phyloP scores from a whole-genome alignment of 2,329 filamentous ascomycete species.

The Aplosporella prunicola region DNA sequence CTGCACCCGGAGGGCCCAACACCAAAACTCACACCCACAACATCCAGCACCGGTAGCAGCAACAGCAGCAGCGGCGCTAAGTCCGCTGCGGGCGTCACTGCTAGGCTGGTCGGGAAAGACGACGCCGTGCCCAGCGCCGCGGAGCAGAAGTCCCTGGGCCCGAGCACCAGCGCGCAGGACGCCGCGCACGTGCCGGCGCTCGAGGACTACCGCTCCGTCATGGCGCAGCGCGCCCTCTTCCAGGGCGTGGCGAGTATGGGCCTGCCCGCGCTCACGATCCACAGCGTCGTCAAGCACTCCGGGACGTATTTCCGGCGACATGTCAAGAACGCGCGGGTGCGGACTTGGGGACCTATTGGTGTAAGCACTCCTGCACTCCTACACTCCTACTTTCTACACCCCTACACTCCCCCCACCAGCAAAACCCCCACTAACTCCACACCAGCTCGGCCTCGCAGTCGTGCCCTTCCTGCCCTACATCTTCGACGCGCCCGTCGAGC shows the following conservation, averaged over 20 bases:
- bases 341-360: slow-evolving; percentile 87
- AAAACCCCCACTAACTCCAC: slow-evolving; percentile 4
- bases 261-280: slow-evolving; percentile 85
- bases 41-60: slow-evolving; percentile 20
- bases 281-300: slow-evolving; percentile 83
- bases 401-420: background rate
- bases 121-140: no score
- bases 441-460: slow-evolving; percentile 48
- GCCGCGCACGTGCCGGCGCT: slow-evolving; percentile 54
- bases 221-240: slow-evolving; percentile 84
- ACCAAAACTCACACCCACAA: no score
- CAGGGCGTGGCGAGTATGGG: slow-evolving; percentile 90
- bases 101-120: slow-evolving; percentile 14
- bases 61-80: slow-evolving; percentile 11
- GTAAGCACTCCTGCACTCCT: no score
- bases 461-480: slow-evolving; percentile 77
- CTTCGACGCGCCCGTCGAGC: slow-evolving; percentile 88
- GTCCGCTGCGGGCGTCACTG: slow-evolving; percentile 17
- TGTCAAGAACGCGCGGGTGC: slow-evolving; percentile 60
- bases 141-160: no score
- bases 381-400: background rate
- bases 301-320: slow-evolving; percentile 73
- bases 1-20: slow-evolving; percentile 53
- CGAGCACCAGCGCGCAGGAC: slow-evolving; percentile 13
- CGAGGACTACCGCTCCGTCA: slow-evolving; percentile 84